A percentile compares a stretch with the other conserved stretches of the same genome.
Evolutionary conservation across 1,139 yeast species (phyloP).

Genomic region (Suhomyces wounanorum): DNA sequence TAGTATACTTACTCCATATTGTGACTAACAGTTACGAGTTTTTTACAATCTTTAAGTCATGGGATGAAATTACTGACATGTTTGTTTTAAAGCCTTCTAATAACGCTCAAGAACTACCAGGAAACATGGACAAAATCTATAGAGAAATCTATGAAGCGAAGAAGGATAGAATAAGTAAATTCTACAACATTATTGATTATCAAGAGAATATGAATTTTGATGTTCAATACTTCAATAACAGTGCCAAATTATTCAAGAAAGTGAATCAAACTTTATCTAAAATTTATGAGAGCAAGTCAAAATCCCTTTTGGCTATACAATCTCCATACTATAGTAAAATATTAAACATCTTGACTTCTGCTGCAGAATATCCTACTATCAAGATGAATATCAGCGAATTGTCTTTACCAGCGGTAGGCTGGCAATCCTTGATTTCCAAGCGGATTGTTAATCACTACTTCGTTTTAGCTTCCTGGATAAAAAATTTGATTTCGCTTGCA

Average conservation of each 20-base stretch:
- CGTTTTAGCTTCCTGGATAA: conserved; percentile 73
- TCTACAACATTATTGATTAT: conserved; percentile 52
- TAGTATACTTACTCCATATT: conserved; percentile 71
- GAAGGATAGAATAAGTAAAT: conserved; percentile 44
- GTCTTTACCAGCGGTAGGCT: conserved; percentile 75
- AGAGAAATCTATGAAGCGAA: conserved; percentile 52
- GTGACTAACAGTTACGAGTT: conserved; percentile 78
- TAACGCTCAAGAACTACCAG: conserved; percentile 65
- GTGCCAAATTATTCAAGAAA: conserved; percentile 52
- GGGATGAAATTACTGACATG: conserved; percentile 55
- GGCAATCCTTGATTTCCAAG: conserved; percentile 77
- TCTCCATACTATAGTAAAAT: conserved; percentile 62
- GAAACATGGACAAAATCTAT: conserved; percentile 54
- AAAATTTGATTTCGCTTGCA: conserved; percentile 65
- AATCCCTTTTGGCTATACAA: conserved; percentile 68
- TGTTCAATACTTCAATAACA: conserved; percentile 51
- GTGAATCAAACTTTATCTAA: conserved; percentile 56
- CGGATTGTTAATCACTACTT: conserved; percentile 71
- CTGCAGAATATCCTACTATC: conserved; percentile 65
- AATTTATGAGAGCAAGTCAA: conserved; percentile 69
- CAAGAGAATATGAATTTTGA: conserved; percentile 55
- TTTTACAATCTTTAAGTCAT: conserved; percentile 65
- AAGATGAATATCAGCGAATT: conserved; percentile 58
- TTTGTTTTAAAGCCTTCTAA: conserved; percentile 70
- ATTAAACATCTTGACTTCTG: conserved; percentile 42